phyloP scores from a whole-genome alignment of 225 moss, liverwort and hornwort genomes.

The Takakia lepidozioides region DNA sequence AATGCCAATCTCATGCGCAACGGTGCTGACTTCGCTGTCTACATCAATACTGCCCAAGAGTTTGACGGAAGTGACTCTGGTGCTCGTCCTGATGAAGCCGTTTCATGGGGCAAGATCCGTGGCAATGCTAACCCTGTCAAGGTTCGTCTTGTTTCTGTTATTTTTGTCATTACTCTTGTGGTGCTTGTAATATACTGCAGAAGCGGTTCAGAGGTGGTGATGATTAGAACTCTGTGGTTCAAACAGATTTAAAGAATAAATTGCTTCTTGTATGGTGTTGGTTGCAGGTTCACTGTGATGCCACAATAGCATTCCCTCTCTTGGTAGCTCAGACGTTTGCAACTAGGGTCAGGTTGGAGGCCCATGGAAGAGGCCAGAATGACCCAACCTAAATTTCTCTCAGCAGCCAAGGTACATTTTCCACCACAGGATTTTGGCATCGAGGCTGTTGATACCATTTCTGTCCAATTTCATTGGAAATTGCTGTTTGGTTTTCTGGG shows the following conservation, averaged over 20 bases:
- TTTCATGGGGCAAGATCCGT: constrained; percentile 97
- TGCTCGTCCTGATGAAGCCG: constrained; percentile 94
- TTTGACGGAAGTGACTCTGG: constrained; percentile 98
- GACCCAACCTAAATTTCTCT: no score
- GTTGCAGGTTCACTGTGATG: constrained; percentile 60
- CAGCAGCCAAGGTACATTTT: no score
- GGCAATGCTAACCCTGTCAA: constrained; percentile 67
- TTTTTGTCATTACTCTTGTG: not conserved
- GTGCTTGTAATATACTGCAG: not conserved
- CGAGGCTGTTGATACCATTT: no score
- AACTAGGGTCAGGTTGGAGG: constrained; percentile 21
- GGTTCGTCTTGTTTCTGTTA: constrained; percentile 26
- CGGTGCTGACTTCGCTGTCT: constrained; percentile 95
- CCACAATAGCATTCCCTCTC: constrained; percentile 61
- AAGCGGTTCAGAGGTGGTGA: no score
- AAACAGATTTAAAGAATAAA: no score
- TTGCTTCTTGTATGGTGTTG: no score
- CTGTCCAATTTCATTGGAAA: no score
- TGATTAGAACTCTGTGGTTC: no score
- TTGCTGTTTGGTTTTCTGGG: no score
- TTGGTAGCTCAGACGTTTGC: constrained; percentile 58
- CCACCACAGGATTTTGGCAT: no score
- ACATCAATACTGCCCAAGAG: constrained; percentile 96
- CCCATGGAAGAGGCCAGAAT: no score
- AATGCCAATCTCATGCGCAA: constrained; percentile 99